Conservation (phyloP, 805 yeast genomes). For the Torulaspora quercuum region DNA sequence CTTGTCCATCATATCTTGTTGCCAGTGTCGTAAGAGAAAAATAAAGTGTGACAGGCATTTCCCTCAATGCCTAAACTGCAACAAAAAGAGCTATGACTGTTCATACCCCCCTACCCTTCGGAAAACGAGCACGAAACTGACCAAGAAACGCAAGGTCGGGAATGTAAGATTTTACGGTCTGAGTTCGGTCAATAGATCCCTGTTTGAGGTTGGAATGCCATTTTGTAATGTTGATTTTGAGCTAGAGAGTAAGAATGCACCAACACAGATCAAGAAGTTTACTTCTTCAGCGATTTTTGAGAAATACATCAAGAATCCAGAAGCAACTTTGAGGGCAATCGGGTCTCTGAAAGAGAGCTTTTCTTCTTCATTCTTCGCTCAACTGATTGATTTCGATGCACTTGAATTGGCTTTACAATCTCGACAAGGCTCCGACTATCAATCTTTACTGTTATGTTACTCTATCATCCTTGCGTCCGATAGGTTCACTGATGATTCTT, state of each 20-base stretch:
- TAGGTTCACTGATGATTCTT: slow-evolving; percentile 7
- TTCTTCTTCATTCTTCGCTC: slow-evolving; percentile 10
- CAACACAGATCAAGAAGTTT: slow-evolving; percentile 5
- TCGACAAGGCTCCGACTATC: slow-evolving; percentile 7
- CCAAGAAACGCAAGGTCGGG: slow-evolving; percentile 11
- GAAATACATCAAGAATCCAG: slow-evolving; percentile 11
- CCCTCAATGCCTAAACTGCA: slow-evolving; percentile 14
- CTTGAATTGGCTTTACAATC: slow-evolving; percentile 8
- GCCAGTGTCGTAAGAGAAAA: slow-evolving; percentile 20
- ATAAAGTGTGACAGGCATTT: slow-evolving; percentile 14
- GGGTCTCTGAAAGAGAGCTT: slow-evolving; percentile 7
- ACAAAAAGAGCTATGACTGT: slow-evolving; percentile 13
- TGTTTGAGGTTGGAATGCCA: slow-evolving; percentile 18
- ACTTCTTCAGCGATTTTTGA: slow-evolving; percentile 10
- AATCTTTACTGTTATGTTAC: slow-evolving; percentile 9
- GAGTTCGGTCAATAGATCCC: slow-evolving; percentile 16
- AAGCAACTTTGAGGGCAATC: slow-evolving; percentile 5
- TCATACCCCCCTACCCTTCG: slow-evolving; percentile 13
- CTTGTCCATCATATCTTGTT: slow-evolving; percentile 24
- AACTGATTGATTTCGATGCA: slow-evolving; percentile 9
- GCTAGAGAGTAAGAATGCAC: slow-evolving; percentile 13
- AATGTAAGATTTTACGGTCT: slow-evolving; percentile 16
- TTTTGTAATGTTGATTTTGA: slow-evolving; percentile 17
- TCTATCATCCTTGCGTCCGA: slow-evolving; percentile 13
- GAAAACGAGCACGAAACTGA: slow-evolving; percentile 15